These are phyloP conservation scores for Ganoderma lucidum DNA, from an alignment of 1,284 basidiomycete genomes.

Conservation along the genomic window DNA sequence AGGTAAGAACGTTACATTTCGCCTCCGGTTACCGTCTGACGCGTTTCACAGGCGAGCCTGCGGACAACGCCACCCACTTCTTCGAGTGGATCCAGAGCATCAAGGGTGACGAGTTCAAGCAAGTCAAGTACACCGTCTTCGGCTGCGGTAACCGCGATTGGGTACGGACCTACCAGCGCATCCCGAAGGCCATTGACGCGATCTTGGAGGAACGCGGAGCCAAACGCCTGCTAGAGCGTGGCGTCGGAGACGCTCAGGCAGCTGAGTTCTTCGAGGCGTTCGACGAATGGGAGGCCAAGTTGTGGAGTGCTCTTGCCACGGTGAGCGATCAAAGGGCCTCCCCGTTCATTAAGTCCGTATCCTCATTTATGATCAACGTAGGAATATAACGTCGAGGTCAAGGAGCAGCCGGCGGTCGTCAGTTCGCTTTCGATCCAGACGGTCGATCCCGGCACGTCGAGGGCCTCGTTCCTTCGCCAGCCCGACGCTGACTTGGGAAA, in stretches of 20 bases:
- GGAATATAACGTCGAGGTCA: slow-evolving; percentile 43
- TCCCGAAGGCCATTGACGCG: slow-evolving; percentile 54
- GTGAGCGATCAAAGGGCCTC: slow-evolving; percentile 30
- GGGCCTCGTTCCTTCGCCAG: slow-evolving; percentile 49
- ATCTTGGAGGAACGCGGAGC: slow-evolving; percentile 50
- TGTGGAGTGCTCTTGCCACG: slow-evolving; percentile 50
- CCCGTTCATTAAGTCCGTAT: background rate
- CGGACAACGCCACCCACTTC: slow-evolving; percentile 58
- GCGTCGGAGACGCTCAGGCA: slow-evolving; percentile 52
- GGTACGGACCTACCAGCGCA: slow-evolving; percentile 59
- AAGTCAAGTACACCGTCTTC: background rate
- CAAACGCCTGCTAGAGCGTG: slow-evolving; percentile 49
- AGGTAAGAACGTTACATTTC: slow-evolving; percentile 39
- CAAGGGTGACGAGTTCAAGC: background rate
- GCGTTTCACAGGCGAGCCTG: slow-evolving; percentile 47
- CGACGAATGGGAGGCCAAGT: slow-evolving; percentile 51
- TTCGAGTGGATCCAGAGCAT: slow-evolving; percentile 51
- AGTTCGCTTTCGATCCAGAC: slow-evolving; percentile 44
- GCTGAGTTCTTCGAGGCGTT: slow-evolving; percentile 55
- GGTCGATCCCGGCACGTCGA: slow-evolving; percentile 44
- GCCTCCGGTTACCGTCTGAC: background rate
- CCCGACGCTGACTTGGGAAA: slow-evolving; percentile 49
- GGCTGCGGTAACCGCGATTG: slow-evolving; percentile 52
- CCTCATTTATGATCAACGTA: slow-evolving; percentile 19
- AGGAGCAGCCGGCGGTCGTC: slow-evolving; percentile 23